Evolutionary conservation across 1,139 yeast species (phyloP), one percentile per base, ranked within the genome.

Genomic region (Blastobotrys apis): DNA sequence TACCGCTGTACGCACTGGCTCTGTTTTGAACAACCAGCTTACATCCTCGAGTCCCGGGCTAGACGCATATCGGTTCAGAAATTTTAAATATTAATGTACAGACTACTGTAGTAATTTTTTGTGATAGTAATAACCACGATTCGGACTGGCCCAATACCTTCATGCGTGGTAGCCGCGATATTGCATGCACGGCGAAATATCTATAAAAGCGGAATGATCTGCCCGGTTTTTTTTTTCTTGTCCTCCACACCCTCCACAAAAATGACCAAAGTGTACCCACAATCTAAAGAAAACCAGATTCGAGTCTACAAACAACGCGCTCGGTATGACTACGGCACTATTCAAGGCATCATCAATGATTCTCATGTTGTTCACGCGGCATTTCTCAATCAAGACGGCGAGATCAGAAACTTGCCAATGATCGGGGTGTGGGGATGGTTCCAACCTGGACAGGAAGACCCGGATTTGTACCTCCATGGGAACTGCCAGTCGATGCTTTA

Each of bases 401-500:
- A 32, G 20, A 32, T 32, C n/a, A 5, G 35, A 32, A 32, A 32
- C 22, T 5, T 32, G 5, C 35, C 35, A 9, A 32, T 32, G 35
- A 32, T 32, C n/a, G 35, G 35, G 8, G 35, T 32, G 12, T 32
- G 35, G 35, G 35, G 35, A 15, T 32, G 35, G 35, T 32, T 9
- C 22, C 6, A 32, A 13, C 6, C 5, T 13, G 21, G n/a, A 8
- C 17, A 32, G 22, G 35, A 32, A 32, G 35, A 32, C 20, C 35
- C 35, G 5, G 22, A 9, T 17, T 17, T 32, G 12, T 32, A 32
- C 17, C 22, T 32, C 4, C 35, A 32, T 17, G 35, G 35, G 21
- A 32, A 32, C 15, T 10, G 35, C n/a, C 35, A 32, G n/a, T 32
- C 35, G 9, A 32, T 32, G 35, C 5, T 32, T 12, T 32, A 32